phyloP scores from a whole-genome alignment of 2,329 filamentous ascomycete genomes.

The Xylaria sp. region DNA sequence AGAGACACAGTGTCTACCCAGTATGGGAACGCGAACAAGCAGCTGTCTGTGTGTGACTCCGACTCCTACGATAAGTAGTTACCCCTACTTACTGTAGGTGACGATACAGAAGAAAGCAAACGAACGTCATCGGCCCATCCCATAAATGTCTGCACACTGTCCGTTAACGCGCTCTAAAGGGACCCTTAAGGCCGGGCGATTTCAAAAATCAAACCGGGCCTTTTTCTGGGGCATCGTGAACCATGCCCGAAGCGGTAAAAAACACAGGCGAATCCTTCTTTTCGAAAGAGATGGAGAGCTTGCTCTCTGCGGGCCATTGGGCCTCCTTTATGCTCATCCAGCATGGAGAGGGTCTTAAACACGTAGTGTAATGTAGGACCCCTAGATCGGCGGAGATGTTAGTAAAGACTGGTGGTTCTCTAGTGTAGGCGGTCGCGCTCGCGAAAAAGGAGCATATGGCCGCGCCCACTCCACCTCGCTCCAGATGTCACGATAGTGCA shows the following conservation, averaged over 20 bases:
- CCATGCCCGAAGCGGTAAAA: constrained; percentile 34
- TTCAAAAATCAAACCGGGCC: constrained; percentile 7
- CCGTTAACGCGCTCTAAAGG: constrained; percentile 31
- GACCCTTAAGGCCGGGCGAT: constrained; percentile 4
- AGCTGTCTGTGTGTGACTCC: constrained; percentile 9
- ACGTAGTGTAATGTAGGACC: constrained; percentile 9
- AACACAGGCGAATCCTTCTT: constrained; percentile 10
- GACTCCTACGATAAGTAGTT: constrained; percentile 5
- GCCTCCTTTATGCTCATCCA: neutral
- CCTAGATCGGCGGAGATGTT: constrained; percentile 25
- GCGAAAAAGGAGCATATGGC: constrained; percentile 27
- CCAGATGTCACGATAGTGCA: constrained; percentile 50
- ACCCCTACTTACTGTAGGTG: neutral
- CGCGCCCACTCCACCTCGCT: constrained; percentile 48
- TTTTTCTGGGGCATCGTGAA: constrained; percentile 36
- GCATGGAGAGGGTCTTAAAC: constrained; percentile 6
- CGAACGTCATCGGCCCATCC: constrained; percentile 5
- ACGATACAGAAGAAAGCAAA: neutral
- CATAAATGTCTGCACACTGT: constrained; percentile 27
- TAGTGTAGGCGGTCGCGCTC: constrained; percentile 9
- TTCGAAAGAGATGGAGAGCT: constrained; percentile 2
- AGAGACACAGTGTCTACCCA: constrained; percentile 23
- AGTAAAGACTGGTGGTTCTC: neutral
- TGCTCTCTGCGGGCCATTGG: constrained; percentile 6
- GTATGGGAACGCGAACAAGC: neutral